Evolutionary conservation across 2,329 filamentous ascomycete species (phyloP).

Genomic region (Fusarium neocosmosporiellum): DNA sequence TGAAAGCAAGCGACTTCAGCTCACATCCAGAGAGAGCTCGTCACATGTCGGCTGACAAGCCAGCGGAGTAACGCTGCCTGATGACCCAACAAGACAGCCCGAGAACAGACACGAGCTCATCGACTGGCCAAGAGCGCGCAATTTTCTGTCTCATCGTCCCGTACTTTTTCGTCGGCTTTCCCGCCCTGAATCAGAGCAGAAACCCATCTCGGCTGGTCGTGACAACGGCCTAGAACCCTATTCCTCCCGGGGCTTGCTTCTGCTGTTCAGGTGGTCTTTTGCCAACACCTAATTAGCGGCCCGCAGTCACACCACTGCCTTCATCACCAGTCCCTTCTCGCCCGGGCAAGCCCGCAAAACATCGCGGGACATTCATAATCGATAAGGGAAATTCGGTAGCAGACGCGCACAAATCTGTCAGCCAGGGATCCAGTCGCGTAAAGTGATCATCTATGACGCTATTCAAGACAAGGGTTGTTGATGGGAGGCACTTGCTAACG

Average conservation of each 20-base stretch:
- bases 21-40: neutral
- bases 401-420: neutral
- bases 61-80: neutral
- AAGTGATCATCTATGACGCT: constrained; percentile 39
- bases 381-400: neutral
- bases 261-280: neutral
- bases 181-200: neutral
- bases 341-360: neutral
- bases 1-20: neutral
- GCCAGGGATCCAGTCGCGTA: constrained; percentile 24
- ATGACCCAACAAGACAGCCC: constrained; percentile 13
- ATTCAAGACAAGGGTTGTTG: constrained; percentile 27
- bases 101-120: constrained; percentile 10
- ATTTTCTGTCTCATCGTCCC: neutral
- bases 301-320: constrained; percentile 4
- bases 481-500: neutral
- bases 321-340: neutral
- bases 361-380: neutral
- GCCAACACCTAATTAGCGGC: neutral
- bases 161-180: neutral
- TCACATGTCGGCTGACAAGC: neutral
- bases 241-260: constrained; percentile 1
- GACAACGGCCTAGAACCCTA: neutral
- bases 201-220: neutral
- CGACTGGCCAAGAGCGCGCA: constrained; percentile 3